Evolutionary conservation across 176 grass and related monocot genomes (phyloP).

Genomic region (Aegilops tauschii): DNA sequence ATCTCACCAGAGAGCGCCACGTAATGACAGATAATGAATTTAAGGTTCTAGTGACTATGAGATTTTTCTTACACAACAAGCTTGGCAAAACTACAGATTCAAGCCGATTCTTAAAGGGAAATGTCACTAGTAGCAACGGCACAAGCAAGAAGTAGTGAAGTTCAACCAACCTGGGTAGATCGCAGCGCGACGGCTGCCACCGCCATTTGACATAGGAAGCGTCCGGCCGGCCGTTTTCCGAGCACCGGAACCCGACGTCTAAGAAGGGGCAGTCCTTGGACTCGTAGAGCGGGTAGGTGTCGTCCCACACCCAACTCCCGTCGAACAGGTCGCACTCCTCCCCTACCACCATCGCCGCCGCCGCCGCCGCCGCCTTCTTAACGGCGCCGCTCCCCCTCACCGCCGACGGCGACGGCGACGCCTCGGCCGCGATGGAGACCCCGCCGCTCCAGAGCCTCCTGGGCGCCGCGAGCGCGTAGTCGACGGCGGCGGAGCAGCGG

Average conservation of each 20-base stretch:
- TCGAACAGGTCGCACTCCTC: slow-evolving; percentile 77
- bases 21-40: neutral
- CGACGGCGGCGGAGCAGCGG: slow-evolving; percentile 13
- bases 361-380: neutral
- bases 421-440: slow-evolving; percentile 31
- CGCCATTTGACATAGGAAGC: slow-evolving; percentile 70
- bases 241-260: slow-evolving; percentile 80
- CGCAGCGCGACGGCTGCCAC: slow-evolving; percentile 73
- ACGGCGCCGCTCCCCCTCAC: neutral
- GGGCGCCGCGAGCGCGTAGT: slow-evolving; percentile 23
- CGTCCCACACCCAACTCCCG: slow-evolving; percentile 79
- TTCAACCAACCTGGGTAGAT: slow-evolving; percentile 65
- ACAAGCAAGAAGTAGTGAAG: neutral
- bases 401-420: neutral
- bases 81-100: neutral
- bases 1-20: neutral
- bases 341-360: neutral
- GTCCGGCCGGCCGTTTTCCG: slow-evolving; percentile 78
- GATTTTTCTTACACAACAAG: neutral
- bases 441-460: slow-evolving; percentile 36
- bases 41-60: neutral
- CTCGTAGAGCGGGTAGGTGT: slow-evolving; percentile 69
- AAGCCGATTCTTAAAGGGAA: neutral
- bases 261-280: slow-evolving; percentile 76
- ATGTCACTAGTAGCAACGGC: neutral